A percentile compares a stretch with the other conserved stretches of the same genome.
These are phyloP conservation scores for Effrenium voratum DNA, from an alignment of 73 alveolate genomes.

Conservation along the genomic window DNA sequence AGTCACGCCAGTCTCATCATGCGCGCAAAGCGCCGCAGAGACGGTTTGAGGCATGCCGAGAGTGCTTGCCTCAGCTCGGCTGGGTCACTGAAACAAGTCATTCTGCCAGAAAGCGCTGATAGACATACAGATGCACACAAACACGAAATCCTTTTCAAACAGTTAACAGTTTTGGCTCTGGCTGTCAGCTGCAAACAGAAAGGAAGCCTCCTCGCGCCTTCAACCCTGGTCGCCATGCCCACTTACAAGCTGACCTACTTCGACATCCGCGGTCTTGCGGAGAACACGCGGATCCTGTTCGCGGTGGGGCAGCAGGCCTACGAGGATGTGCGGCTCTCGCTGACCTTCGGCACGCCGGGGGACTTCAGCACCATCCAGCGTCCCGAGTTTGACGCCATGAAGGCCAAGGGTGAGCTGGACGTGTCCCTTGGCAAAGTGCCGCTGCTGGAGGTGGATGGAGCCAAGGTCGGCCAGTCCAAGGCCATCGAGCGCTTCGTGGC, in stretches of 20 bases:
- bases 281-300: conserved; percentile 12
- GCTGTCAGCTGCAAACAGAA: too few species aligned
- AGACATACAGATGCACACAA: too few species aligned
- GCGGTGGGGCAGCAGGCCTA: not conserved
- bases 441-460: conserved; percentile 1
- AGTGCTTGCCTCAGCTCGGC: too few species aligned
- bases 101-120: too few species aligned
- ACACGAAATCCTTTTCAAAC: too few species aligned
- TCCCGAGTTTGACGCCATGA: conserved; percentile 24
- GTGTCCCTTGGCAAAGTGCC: conserved; percentile 3
- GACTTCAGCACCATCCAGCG: conserved; percentile 23
- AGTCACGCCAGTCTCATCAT: too few species aligned
- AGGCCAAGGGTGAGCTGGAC: conserved; percentile 37
- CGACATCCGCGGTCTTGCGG: conserved; percentile 36
- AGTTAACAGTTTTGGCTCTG: too few species aligned
- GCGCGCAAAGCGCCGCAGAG: too few species aligned
- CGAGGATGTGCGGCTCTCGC: not conserved
- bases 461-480: conserved; percentile 43
- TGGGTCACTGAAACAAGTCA: too few species aligned
- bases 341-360: not conserved
- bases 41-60: too few species aligned
- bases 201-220: too few species aligned
- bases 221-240: conserved; percentile 24
- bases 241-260: conserved; percentile 16
- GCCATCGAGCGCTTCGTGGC: conserved; percentile 30